phyloP scores from a whole-genome alignment of 2,329 filamentous ascomycete genomes.

The Alternaria brassicicola region DNA sequence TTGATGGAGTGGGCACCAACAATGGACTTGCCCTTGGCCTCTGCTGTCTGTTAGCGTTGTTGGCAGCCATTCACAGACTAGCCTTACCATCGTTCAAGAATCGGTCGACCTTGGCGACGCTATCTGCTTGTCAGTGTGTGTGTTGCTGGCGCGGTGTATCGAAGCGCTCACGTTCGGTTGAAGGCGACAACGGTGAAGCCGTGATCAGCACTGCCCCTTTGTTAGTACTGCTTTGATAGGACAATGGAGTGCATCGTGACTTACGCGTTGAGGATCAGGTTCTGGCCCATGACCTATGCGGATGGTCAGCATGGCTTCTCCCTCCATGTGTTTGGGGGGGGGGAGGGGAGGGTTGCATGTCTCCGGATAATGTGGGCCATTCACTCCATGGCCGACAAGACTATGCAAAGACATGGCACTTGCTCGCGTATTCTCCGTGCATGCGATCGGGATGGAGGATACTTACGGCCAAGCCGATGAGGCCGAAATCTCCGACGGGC shows the following conservation, averaged over 20 bases:
- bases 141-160: not conserved
- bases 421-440: not conserved
- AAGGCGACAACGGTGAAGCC: slow-evolving; percentile 96
- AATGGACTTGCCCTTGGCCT: slow-evolving; percentile 79
- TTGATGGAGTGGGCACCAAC: slow-evolving; percentile 90
- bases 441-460: not conserved
- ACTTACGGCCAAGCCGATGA: slow-evolving; percentile 59
- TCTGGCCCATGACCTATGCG: slow-evolving; percentile 56
- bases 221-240: slow-evolving; percentile 34
- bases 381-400: not conserved
- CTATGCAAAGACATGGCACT: not conserved
- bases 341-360: not conserved
- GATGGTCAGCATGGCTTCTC: slow-evolving; percentile 25
- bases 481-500: slow-evolving; percentile 57
- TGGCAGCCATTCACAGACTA: not conserved
- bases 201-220: slow-evolving; percentile 54
- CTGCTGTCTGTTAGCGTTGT: slow-evolving; percentile 42
- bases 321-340: not conserved
- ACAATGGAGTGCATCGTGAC: slow-evolving; percentile 22
- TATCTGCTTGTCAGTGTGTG: slow-evolving; percentile 31
- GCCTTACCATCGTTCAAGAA: slow-evolving; percentile 74
- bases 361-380: not conserved
- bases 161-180: slow-evolving; percentile 75
- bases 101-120: slow-evolving; percentile 91
- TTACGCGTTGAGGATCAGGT: slow-evolving; percentile 62